Conservation (phyloP, 768 basidiomycete genomes). For the Pisolithus orientalis region DNA sequence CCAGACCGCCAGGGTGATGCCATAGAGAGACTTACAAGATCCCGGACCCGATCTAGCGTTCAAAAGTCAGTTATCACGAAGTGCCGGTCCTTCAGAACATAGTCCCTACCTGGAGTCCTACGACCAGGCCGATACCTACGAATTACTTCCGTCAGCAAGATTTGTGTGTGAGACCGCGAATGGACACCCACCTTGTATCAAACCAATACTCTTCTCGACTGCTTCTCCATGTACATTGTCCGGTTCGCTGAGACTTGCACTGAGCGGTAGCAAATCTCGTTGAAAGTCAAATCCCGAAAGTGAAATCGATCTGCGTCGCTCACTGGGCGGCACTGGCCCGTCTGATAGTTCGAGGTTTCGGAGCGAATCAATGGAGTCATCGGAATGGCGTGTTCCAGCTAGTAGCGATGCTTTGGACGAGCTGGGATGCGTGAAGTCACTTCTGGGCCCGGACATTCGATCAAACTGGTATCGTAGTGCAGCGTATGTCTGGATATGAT, state of each 20-base stretch:
- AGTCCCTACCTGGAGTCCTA: conserved; percentile 65
- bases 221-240: conserved; percentile 41
- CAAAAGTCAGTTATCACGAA: conserved; percentile 1
- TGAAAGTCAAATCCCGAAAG: conserved; percentile 76
- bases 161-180: neutral
- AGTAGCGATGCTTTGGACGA: conserved; percentile 8
- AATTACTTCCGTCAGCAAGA: conserved; percentile 4
- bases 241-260: conserved; percentile 68
- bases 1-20: neutral
- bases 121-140: conserved; percentile 78
- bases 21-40: conserved; percentile 62
- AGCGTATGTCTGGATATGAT: neutral
- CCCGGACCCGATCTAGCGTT: conserved; percentile 74
- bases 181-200: conserved; percentile 65
- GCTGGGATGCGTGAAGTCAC: conserved; percentile 12
- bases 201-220: conserved; percentile 66
- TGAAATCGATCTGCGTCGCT: conserved; percentile 55
- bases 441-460: conserved; percentile 17
- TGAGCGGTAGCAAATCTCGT: conserved; percentile 70
- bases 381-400: conserved; percentile 2
- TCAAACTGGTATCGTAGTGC: neutral
- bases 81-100: neutral
- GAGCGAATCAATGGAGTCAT: conserved; percentile 68
- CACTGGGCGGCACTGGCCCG: conserved; percentile 35
- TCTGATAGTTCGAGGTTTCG: conserved; percentile 75